Base-by-base conservation (phyloP, 73 alveolate genomes). In the Uronychia binucleata region DNA sequence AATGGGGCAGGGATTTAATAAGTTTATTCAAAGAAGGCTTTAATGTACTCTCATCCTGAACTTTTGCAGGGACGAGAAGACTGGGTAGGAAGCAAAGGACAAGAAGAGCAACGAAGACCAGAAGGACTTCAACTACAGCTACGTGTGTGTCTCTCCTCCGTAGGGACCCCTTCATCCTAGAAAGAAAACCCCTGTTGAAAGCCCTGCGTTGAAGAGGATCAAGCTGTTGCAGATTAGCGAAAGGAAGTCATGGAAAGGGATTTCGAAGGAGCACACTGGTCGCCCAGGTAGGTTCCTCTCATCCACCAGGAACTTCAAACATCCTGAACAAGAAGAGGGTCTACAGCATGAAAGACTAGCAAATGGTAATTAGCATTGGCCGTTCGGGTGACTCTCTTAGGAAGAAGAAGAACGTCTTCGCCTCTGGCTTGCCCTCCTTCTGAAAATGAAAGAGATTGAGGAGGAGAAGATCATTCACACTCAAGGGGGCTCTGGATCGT, bases 241-340 rank as follows among this genome's bases (percentile, higher is more conserved):
- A 46, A 83, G 46, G 78, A 26, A 75, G 33, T 1, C 74, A 1
- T 83, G 90, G 90, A 74, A 83, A 83, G 90, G 90, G 1, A 75
- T 83, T 0, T 27, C 28, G 28, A 74, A 83, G 1, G 84, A 83
- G 26, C 32, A 26, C 32, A 83, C 90, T 1, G 90, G 90, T 0
- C 31, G 90, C 31, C 90, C 90, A 8, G 90, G 90, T 27, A 83
- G 46, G 25, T 74, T n/a, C 25, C 30, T 34, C 26, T 19, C 74
- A 26, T 58, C 31, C 34, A 30, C 60, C 1, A n/a, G 67, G 30
- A 27, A 82, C 67, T 46, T 59, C 82, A 19, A 74, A 46, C 14
- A 32, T 14, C 30, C 33, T n/a, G 33, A 67, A 33, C 33, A 74
- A 60, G 34, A 74, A 74, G 58, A 25, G 58, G 5, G 28, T 75